A percentile compares a stretch with the other conserved stretches of the same genome.
These are phyloP conservation scores for Cryptococcus sp. DNA, from an alignment of 1,284 basidiomycete genomes.

Conservation along the genomic window DNA sequence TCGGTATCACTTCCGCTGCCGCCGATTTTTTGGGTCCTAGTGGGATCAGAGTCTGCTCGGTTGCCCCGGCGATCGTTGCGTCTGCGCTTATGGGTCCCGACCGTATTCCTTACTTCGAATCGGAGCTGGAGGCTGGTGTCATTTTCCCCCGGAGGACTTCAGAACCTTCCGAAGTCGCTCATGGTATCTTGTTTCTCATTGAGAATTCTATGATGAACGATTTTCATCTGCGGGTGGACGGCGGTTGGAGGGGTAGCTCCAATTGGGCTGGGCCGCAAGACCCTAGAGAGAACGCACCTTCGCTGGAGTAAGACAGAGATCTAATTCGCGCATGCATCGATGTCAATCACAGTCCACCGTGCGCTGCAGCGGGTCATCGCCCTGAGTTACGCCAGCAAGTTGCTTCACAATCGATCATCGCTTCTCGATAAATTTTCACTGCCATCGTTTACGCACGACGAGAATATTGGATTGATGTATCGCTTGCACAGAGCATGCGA, in stretches of 20 bases:
- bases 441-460: too few relatives aligned
- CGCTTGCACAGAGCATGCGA: too few relatives aligned
- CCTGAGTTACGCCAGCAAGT: too few relatives aligned
- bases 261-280: slow-evolving; percentile 2
- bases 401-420: too few relatives aligned
- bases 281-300: background rate
- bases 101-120: slow-evolving; percentile 19
- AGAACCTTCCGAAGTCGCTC: slow-evolving; percentile 11
- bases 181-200: slow-evolving; percentile 15
- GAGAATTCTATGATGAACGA: slow-evolving; percentile 25
- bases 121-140: slow-evolving; percentile 16
- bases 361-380: too few relatives aligned
- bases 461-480: too few relatives aligned
- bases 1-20: slow-evolving; percentile 10
- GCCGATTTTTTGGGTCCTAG: slow-evolving; percentile 19
- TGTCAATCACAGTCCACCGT: too few relatives aligned
- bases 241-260: background rate
- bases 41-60: slow-evolving; percentile 23
- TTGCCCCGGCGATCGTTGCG: slow-evolving; percentile 27
- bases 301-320: background rate
- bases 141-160: slow-evolving; percentile 19
- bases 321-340: too few relatives aligned
- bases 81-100: slow-evolving; percentile 19
- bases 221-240: slow-evolving; percentile 6
- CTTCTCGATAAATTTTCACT: too few relatives aligned